A percentile compares a stretch with the other conserved stretches of the same genome.
Conservation (phyloP, 148 eudicot species). For the Rhododendron kiyosumense region DNA sequence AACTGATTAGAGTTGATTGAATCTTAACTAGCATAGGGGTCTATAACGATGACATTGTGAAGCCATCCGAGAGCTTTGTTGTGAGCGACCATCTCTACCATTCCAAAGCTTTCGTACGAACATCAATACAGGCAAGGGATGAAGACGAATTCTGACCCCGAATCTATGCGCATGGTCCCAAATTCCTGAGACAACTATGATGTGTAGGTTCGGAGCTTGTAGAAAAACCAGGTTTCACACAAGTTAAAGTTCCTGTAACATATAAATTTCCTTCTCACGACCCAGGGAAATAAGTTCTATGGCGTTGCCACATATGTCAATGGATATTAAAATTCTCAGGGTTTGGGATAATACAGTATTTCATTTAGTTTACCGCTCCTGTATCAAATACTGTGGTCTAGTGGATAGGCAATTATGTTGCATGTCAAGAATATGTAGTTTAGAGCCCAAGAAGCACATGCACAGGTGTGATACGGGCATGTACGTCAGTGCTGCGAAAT, state of each 20-base stretch:
- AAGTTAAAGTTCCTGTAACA: neutral
- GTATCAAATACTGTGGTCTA: neutral
- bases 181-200: neutral
- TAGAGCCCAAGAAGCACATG: no score
- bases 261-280: neutral
- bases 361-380: neutral
- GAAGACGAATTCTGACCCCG: no score
- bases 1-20: neutral
- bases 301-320: neutral
- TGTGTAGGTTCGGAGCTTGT: neutral
- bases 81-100: neutral
- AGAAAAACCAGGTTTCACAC: neutral
- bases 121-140: neutral
- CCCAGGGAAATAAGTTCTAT: neutral
- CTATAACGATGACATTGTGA: neutral
- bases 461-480: no score
- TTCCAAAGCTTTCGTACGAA: neutral
- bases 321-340: neutral
- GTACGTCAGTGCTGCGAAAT: no score
- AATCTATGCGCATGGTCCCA: neutral
- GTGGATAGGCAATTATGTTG: neutral
- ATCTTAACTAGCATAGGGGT: no score
- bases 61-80: neutral
- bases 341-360: neutral
- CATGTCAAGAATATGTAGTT: neutral